Percentiles rank a stretch among this genome's conserved stretches.
These are phyloP conservation scores for Penicillium antarcticum DNA, from an alignment of 495 filamentous ascomycete genomes.

Conservation along the genomic window DNA sequence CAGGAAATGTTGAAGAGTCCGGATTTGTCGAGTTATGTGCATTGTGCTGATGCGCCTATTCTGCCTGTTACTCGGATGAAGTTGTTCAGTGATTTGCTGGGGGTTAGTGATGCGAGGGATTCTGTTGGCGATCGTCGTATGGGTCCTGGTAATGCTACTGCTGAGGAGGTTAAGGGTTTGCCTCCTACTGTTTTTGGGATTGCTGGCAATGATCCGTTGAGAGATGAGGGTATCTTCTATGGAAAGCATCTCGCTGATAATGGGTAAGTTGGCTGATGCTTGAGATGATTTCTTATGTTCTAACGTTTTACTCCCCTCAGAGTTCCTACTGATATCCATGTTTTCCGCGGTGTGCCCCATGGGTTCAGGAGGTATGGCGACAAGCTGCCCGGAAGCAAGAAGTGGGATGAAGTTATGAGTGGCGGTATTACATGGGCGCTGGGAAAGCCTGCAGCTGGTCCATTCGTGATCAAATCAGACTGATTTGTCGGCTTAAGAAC, in stretches of 20 bases:
- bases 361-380: constrained; percentile 39
- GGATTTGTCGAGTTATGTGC: constrained; percentile 33
- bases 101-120: constrained; percentile 9
- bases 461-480: constrained; percentile 34
- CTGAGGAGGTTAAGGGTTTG: constrained; percentile 35
- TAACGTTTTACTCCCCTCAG: constrained; percentile 14
- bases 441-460: constrained; percentile 20
- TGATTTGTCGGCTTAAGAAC: too few species aligned
- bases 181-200: constrained; percentile 45
- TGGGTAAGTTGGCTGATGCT: constrained; percentile 33
- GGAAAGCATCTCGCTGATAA: constrained; percentile 41
- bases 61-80: constrained; percentile 28
- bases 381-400: constrained; percentile 27
- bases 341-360: constrained; percentile 48
- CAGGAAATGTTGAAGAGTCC: constrained; percentile 30
- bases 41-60: constrained; percentile 39
- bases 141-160: constrained; percentile 39
- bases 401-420: constrained; percentile 42
- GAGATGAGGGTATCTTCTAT: constrained; percentile 46
- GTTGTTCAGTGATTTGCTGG: constrained; percentile 32
- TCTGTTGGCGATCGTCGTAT: constrained; percentile 25
- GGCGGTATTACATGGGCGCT: constrained; percentile 41
- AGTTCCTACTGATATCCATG: constrained; percentile 37
- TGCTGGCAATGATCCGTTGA: constrained; percentile 43
- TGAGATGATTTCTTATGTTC: neutral